These are phyloP conservation scores for Trifolium dubium DNA, from an alignment of 306 rosid genomes.

Conservation along the genomic window DNA sequence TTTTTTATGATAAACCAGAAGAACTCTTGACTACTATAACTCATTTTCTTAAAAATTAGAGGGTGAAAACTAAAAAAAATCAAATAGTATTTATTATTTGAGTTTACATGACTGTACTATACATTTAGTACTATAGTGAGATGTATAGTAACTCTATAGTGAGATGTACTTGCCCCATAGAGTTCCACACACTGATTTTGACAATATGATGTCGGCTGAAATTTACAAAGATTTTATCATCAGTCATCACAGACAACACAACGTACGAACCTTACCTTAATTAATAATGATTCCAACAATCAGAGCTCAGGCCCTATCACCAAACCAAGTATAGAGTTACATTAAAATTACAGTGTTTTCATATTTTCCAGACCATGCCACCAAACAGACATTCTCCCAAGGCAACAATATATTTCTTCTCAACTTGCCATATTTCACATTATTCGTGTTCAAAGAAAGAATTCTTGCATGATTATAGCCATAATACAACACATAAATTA, in stretches of 20 bases:
- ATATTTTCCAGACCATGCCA: not conserved
- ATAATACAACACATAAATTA: not conserved
- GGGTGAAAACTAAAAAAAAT: no score
- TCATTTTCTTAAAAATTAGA: no score
- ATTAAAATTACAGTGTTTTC: no score
- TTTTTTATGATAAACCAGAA: no score
- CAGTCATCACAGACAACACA: not conserved
- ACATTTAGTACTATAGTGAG: no score
- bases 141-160: no score
- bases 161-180: not conserved
- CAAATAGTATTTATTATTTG: no score
- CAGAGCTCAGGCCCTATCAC: not conserved
- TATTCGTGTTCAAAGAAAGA: not conserved
- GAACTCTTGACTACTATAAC: no score
- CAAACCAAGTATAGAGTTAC: not conserved
- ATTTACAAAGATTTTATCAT: not conserved
- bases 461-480: not conserved
- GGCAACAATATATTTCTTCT: not conserved
- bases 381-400: not conserved
- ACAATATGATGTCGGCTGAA: not conserved
- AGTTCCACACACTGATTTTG: not conserved
- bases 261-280: not conserved
- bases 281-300: not conserved
- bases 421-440: not conserved
- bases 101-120: no score